Evolutionary conservation across 352 stramenopile genomes (phyloP), one percentile per base, ranked within the genome.

Genomic region (Peronospora destructor): DNA sequence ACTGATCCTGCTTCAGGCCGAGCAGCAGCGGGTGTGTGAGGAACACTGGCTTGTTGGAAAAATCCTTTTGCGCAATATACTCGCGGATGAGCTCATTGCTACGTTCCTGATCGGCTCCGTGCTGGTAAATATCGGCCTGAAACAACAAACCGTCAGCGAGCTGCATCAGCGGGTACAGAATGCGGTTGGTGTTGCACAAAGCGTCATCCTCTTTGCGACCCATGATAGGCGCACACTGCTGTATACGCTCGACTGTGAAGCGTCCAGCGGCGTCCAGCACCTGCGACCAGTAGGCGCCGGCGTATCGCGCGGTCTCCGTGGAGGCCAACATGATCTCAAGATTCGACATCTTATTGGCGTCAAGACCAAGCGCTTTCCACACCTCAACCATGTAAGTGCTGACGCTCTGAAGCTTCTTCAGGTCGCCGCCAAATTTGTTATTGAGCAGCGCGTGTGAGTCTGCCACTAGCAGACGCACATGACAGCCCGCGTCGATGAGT

Each of bases 361-460:
- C 85, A 79, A 99, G 97, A 0, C 97, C 96, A 25, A 97, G 88
- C 43, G 96, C 96, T 64, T 98, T 98, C 97, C 97, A 99, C 19
- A 99, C 96, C 57, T 99, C 94, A 41, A 98, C 94, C 68, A 98
- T 95, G 78, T 99, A 99, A 26, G 86, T 62, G 14, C 77, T 85
- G 16, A 97, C 85, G 30, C 66, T 92, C 52, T 90, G 78, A 53
- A 98, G 97, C 76, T 98, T 98, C 61, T 97, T 94, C 6, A 98
- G 70, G 68, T 98, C 95, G 41, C 95, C 95, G 45, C 94, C 95
- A 78, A 98, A 98, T 76, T 99, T 99, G 78, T 99, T 98, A 73
- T 99, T 99, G 71, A 99, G 95, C 53, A 99, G 76, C 17, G 96
- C 97, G 76, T 99, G 98, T 81, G 95, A 97, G 76, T 99, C 97